These are phyloP conservation scores for Strigomonas culicis DNA, from an alignment of 208 protist genomes.

Conservation along the genomic window DNA sequence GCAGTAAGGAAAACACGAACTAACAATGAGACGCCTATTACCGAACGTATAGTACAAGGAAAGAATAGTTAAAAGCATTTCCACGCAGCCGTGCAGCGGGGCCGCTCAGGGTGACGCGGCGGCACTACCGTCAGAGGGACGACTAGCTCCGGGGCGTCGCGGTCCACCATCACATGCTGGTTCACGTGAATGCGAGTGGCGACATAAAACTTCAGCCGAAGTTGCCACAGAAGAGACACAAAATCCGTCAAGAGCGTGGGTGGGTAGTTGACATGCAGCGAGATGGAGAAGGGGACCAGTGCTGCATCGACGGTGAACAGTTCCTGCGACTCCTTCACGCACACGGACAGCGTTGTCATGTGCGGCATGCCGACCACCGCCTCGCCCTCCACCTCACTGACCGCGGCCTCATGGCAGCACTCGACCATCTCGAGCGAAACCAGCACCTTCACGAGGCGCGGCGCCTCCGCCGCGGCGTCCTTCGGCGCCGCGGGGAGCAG, in stretches of 20 bases:
- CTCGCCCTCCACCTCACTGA: constrained; percentile 9
- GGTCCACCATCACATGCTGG: background rate
- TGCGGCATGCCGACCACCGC: constrained; percentile 14
- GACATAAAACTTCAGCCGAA: background rate
- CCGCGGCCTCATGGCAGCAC: background rate
- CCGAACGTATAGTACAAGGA: too few species aligned
- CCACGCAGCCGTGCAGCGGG: background rate
- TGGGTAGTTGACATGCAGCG: constrained; percentile 10
- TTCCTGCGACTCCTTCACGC: constrained; percentile 17
- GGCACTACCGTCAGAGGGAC: constrained; percentile 36
- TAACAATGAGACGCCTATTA: too few species aligned
- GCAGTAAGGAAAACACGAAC: too few species aligned
- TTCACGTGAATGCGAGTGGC: background rate
- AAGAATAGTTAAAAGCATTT: background rate
- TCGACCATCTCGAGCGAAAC: constrained; percentile 17
- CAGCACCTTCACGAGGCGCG: constrained; percentile 18
- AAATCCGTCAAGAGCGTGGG: constrained; percentile 1
- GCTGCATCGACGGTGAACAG: constrained; percentile 21
- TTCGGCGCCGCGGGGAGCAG: background rate
- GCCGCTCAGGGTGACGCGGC: constrained; percentile 12
- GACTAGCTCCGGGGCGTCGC: constrained; percentile 20
- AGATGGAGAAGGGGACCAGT: constrained; percentile 20
- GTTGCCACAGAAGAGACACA: constrained; percentile 1
- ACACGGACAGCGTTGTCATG: constrained; percentile 10
- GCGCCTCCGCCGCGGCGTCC: constrained; percentile 4